Evolutionary conservation across 176 grass and related monocot genomes (phyloP).

Genomic region (Dendrocalamus sinicus): DNA sequence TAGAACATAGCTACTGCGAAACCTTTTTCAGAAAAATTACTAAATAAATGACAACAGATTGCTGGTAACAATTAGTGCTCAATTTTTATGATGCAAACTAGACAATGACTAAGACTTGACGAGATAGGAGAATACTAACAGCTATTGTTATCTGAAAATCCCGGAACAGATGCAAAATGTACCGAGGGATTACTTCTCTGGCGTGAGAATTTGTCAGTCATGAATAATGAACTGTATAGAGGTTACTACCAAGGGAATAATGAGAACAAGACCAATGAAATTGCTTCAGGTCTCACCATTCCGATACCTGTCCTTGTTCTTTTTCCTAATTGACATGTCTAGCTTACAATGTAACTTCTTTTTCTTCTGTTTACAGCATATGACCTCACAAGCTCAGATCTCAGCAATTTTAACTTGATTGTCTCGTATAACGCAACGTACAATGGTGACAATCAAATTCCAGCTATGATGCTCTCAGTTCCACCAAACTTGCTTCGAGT

Average conservation of each 20-base stretch:
- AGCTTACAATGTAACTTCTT: background rate
- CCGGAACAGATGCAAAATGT: constrained; percentile 45
- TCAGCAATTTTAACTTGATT: constrained; percentile 36
- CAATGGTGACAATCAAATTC: background rate
- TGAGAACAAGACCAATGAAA: constrained; percentile 37
- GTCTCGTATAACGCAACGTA: constrained; percentile 49
- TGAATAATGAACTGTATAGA: constrained; percentile 50
- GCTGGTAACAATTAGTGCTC: background rate
- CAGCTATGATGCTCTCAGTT: background rate
- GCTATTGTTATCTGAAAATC: constrained; percentile 22
- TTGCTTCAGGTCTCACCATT: constrained; percentile 44
- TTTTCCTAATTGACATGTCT: background rate
- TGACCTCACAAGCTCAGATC: constrained; percentile 46
- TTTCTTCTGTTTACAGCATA: constrained; percentile 49
- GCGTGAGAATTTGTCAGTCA: constrained; percentile 33
- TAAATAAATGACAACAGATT: background rate
- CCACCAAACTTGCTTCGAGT: constrained; percentile 32
- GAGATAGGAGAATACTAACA: background rate
- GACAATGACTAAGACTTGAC: background rate
- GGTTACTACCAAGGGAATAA: constrained; percentile 23
- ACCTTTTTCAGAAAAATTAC: background rate
- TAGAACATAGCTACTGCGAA: background rate
- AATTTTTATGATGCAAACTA: background rate
- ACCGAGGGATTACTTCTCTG: constrained; percentile 42
- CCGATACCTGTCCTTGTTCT: background rate